Evolutionary conservation across 495 filamentous ascomycete species (phyloP).

Genomic region (Penicillium roqueforti): DNA sequence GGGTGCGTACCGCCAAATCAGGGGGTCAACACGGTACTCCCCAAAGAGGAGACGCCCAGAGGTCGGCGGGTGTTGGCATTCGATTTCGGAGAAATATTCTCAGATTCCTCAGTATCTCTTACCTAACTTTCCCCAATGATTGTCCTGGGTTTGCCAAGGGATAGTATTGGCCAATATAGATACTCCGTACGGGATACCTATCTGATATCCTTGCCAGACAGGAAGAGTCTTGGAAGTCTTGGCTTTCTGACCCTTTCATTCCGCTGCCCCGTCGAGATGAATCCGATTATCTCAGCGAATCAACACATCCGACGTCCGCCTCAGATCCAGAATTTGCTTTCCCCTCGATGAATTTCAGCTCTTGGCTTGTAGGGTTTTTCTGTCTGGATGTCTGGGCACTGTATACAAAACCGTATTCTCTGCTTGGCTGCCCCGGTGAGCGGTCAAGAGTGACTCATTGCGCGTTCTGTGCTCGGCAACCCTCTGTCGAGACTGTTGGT

Average conservation of each 20-base stretch:
- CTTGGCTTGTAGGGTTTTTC: conserved; percentile 1
- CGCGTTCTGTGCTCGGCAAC: conserved; percentile 9
- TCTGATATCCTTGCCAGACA: not conserved
- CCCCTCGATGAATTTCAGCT: not conserved
- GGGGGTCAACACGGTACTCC: conserved; percentile 4
- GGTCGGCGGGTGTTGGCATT: conserved; percentile 28
- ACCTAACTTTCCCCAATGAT: conserved; percentile 17
- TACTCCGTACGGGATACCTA: not conserved
- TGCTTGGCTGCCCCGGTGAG: conserved; percentile 2
- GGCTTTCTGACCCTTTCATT: conserved; percentile 11
- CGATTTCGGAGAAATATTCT: conserved; percentile 8
- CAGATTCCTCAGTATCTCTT: conserved; percentile 18
- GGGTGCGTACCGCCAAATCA: not conserved
- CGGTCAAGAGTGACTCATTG: conserved; percentile 8
- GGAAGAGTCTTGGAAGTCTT: conserved; percentile 3
- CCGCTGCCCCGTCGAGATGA: conserved; percentile 12
- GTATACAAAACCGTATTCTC: conserved; percentile 5
- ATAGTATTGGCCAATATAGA: not conserved
- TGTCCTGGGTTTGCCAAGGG: not conserved
- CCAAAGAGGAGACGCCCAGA: conserved; percentile 31
- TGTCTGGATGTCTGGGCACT: not conserved
- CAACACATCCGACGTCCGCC: not conserved
- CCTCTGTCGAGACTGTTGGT: not conserved
- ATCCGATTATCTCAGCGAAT: not conserved
- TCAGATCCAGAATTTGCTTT: not conserved